Evolutionary conservation across 2,329 filamentous ascomycete genomes (phyloP).

Genomic region (Xylaria sp.): DNA sequence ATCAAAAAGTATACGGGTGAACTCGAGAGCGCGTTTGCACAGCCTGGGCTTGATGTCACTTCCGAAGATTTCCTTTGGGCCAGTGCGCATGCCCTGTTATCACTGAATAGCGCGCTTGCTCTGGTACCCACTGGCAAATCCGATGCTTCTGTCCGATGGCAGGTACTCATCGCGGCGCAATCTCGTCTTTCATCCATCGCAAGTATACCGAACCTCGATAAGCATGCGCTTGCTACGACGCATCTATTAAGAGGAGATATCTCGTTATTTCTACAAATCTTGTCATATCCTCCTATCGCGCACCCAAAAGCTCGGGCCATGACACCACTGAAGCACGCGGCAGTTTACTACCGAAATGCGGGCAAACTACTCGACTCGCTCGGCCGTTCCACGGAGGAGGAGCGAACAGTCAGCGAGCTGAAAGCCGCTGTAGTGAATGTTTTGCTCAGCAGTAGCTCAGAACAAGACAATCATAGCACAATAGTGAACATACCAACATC

Average conservation of each 20-base stretch:
- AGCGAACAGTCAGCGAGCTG: slow-evolving; percentile 31
- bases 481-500: slow-evolving; percentile 11
- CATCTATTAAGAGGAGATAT: slow-evolving; percentile 47
- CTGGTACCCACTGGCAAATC: neutral
- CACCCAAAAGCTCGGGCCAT: slow-evolving; percentile 41
- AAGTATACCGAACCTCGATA: slow-evolving; percentile 22
- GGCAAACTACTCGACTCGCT: slow-evolving; percentile 40
- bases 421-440: slow-evolving; percentile 36
- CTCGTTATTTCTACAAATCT: slow-evolving; percentile 43
- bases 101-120: slow-evolving; percentile 44
- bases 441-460: slow-evolving; percentile 30
- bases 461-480: slow-evolving; percentile 14
- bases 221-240: slow-evolving; percentile 40
- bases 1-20: slow-evolving; percentile 44
- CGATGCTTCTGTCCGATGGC: slow-evolving; percentile 43
- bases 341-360: slow-evolving; percentile 49
- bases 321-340: slow-evolving; percentile 44
- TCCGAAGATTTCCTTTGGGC: slow-evolving; percentile 41
- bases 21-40: slow-evolving; percentile 44
- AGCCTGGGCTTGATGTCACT: slow-evolving; percentile 38
- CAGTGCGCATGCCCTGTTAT: slow-evolving; percentile 44
- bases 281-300: slow-evolving; percentile 43
- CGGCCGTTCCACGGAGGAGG: slow-evolving; percentile 19
- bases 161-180: slow-evolving; percentile 41
- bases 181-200: slow-evolving; percentile 37